These are phyloP conservation scores for Syzygium grande DNA, from an alignment of 345 rosid species.

Conservation along the genomic window DNA sequence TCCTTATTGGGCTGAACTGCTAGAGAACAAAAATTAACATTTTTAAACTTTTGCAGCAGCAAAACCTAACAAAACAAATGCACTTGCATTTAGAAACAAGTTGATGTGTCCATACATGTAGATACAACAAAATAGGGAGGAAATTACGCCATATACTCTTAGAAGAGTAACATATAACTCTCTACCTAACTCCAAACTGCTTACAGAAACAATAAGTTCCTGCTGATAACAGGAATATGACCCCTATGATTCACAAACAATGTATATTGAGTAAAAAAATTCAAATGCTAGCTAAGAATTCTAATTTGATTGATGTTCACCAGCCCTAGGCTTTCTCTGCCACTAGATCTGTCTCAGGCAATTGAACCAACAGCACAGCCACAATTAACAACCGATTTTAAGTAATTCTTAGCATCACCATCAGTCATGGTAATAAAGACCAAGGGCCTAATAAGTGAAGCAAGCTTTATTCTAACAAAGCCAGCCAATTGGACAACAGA, in stretches of 20 bases:
- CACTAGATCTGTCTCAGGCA: neutral
- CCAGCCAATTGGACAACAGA: neutral
- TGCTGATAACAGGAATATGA: neutral
- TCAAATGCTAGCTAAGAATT: neutral
- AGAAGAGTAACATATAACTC: neutral
- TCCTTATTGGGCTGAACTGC: neutral
- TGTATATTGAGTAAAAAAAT: neutral
- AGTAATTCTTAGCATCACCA: neutral
- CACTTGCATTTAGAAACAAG: neutral
- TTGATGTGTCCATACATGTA: neutral
- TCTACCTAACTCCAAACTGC: neutral
- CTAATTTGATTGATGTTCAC: neutral
- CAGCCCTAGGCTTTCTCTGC: neutral
- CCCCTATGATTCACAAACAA: neutral
- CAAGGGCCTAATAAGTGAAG: neutral
- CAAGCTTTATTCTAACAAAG: neutral
- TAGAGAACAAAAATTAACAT: neutral
- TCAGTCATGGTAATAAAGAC: neutral
- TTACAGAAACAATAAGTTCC: neutral
- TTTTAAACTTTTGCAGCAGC: neutral
- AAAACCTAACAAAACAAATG: neutral
- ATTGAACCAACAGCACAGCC: neutral
- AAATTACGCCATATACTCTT: neutral
- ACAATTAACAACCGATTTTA: neutral
- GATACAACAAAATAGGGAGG: neutral